A percentile compares a stretch with the other conserved stretches of the same genome.
These are phyloP conservation scores for Quercus glauca DNA, from an alignment of 306 rosid species.

Conservation along the genomic window DNA sequence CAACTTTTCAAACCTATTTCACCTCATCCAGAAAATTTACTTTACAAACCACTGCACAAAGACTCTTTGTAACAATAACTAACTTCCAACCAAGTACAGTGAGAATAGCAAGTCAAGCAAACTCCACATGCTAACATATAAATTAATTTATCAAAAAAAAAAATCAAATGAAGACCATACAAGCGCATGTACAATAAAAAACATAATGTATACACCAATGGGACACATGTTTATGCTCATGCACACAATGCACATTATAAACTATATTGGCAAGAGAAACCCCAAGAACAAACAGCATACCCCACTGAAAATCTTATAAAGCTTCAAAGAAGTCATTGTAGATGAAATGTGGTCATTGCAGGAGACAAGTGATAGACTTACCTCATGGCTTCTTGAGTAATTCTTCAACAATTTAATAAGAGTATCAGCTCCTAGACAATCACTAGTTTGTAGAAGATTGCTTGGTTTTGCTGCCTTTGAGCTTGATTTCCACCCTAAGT, in stretches of 20 bases:
- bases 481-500: constrained; percentile 86
- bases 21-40: too few relatives aligned
- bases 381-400: constrained; percentile 96
- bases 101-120: too few relatives aligned
- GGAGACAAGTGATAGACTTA: constrained; percentile 10
- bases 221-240: not conserved
- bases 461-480: constrained; percentile 66
- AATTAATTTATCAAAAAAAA: not conserved
- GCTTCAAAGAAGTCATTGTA: not conserved
- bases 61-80: too few relatives aligned
- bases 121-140: not conserved
- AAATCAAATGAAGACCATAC: too few relatives aligned
- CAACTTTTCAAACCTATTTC: too few relatives aligned
- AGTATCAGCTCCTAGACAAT: constrained; percentile 96
- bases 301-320: not conserved
- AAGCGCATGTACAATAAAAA: not conserved
- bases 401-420: constrained; percentile 90
- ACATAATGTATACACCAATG: not conserved
- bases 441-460: constrained; percentile 68
- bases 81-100: too few relatives aligned
- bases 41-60: too few relatives aligned
- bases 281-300: not conserved
- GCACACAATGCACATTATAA: not conserved
- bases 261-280: not conserved
- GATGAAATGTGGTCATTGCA: not conserved